Evolutionary conservation across 176 grass and related monocot species (phyloP), one percentile per base, ranked within the genome.

Genomic region (Tillandsia leiboldiana): DNA sequence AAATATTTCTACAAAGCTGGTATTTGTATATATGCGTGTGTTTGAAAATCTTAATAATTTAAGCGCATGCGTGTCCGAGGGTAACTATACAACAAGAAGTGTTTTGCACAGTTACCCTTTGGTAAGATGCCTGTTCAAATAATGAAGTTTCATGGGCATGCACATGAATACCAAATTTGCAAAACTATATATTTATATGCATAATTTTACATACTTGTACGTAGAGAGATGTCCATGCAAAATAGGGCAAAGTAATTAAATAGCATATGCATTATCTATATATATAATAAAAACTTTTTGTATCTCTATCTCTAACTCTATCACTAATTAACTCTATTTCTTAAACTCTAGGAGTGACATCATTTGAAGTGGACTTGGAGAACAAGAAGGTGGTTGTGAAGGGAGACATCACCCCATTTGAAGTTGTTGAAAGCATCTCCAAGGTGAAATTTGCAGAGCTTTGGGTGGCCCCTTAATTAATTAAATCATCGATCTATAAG

Each of bases 401-500:
- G 1, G 94, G 94, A 68, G 94, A 99, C 70, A n/a, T 99, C 42
- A 99, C 90, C 9, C 82, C 90, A 59, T 99, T 93, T 50, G 94
- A 99, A 70, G 94, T 93, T 58, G 72, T 99, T 65, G 54, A 78
- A 8, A 99, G 89, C 71, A 63, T 99, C 27, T 93, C 94, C 66
- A 99, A 90, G 74, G 89, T 99, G 67, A 99, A 99, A 75, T 90
- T 86, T 64, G 79, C 94, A 0, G 86, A 97, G 69, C 67, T 93
- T 15, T 83, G 82, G 89, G 75, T 86, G 71, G 73, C 79, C 47
- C 50, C 72, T 50, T 28, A n/a, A n/a, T n/a, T n/a, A n/a, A n/a
- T n/a, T n/a, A 69, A 17, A 82, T 49, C 62, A 74, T 33, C 54
- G n/a, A n/a, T n/a, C n/a, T 58, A 9, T 26, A 64, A 9, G 56